Conservation (phyloP, 305 asterid species). For the Withania somnifera region DNA sequence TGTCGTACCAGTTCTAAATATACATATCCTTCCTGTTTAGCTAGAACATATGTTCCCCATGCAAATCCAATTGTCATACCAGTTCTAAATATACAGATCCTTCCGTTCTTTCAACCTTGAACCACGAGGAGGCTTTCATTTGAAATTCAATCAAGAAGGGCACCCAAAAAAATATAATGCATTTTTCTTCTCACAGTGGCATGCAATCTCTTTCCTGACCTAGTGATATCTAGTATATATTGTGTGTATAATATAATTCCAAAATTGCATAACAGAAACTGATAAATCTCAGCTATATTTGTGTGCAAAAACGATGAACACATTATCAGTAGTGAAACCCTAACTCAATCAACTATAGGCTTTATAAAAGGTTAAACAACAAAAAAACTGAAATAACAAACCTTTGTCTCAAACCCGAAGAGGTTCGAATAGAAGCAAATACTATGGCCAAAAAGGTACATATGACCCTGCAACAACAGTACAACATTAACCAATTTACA, state of each 20-base stretch:
- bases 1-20: background rate
- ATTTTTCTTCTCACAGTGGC: background rate
- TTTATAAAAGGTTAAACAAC: background rate
- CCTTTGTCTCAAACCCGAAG: conserved; percentile 98
- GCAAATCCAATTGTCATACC: background rate
- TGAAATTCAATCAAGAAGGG: background rate
- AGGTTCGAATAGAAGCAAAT: conserved; percentile 96
- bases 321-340: background rate
- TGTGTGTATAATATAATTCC: background rate
- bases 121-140: background rate
- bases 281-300: background rate
- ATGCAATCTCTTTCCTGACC: background rate
- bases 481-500: background rate
- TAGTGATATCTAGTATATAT: background rate
- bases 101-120: background rate
- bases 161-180: background rate
- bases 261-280: background rate
- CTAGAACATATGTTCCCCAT: background rate
- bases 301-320: background rate
- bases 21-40: background rate
- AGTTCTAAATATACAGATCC: background rate
- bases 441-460: conserved; percentile 71
- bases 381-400: conserved; percentile 11
- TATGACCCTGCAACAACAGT: conserved; percentile 79
- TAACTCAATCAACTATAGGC: background rate